Evolutionary conservation across 108 stramenopile genomes (phyloP), one percentile per base, ranked within the genome.

Genomic region (Cyclotella distinguenda): DNA sequence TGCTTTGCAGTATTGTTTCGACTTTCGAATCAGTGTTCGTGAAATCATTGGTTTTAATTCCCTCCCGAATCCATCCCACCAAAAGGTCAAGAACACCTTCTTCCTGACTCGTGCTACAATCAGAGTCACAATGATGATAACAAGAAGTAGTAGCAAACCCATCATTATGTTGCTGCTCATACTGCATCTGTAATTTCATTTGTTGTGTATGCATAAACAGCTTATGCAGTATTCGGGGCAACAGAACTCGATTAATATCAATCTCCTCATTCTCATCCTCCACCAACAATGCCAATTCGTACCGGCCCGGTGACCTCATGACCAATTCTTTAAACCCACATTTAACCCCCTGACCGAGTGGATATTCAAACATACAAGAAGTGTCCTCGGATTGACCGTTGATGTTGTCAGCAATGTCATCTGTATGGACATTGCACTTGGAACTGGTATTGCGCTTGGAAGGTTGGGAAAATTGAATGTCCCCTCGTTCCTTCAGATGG

Each of bases 271-370:
- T 11, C 74, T 57, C 1, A 38, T 56, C 60, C n/a, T 56, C 34
- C 26, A 81, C 27, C 35, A 78, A 23, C 42, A 88, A 50, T 18
- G 82, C 68, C 57, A 89, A 44, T 60, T 89, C 87, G 54, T 84
- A 89, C 16, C 87, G 54, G 28, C 84, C 87, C 9, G 83, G 81
- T 48, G 74, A 79, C 59, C 87, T 70, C 87, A 89, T 89, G 50
- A 89, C 87, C 39, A 89, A 64, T 55, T 89, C 87, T 59, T 55
- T 67, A 64, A 80, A 89, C 6, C 87, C 84, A 77, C 78, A 25
- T 28, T 80, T 80, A 16, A 81, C 39, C 4, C 87, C 87, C 27
- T 45, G 18, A 36, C 48, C 25, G 2, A 71, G 49, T 7, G 70
- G 70, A 62, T 71, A 71, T 71, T 71, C 48, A 62, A 49, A 60